Conservation (phyloP, 106 monocot species). For the Agapanthus africanus region DNA sequence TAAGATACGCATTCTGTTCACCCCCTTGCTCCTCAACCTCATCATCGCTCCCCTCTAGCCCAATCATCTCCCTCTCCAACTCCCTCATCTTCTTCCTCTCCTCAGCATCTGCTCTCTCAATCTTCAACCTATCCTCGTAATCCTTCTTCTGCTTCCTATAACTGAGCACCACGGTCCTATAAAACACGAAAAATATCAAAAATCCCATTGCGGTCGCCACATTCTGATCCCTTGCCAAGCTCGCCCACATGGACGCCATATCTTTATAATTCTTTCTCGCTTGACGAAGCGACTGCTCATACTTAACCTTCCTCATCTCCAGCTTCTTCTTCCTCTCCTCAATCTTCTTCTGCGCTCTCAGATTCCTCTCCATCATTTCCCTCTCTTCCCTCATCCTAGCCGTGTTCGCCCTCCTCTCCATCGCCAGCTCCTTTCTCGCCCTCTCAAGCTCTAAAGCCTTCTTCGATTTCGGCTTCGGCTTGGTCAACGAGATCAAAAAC, state of each 20-base stretch:
- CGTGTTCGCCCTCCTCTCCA: conserved; percentile 34
- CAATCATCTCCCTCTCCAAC: conserved; percentile 67
- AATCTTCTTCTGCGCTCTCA: conserved; percentile 45
- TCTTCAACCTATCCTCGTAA: conserved; percentile 79
- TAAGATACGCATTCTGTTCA: conserved; percentile 66
- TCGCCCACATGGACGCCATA: conserved; percentile 59
- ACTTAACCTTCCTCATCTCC: conserved; percentile 39
- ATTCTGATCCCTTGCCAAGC: conserved; percentile 51
- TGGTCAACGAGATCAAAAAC: conserved; percentile 18
- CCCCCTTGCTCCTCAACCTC: conserved; percentile 39
- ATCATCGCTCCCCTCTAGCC: conserved; percentile 39
- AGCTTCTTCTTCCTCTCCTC: conserved; percentile 48
- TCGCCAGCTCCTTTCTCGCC: conserved; percentile 42
- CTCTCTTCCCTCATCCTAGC: conserved; percentile 43
- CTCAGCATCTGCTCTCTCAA: conserved; percentile 77
- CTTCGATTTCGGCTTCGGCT: conserved; percentile 53
- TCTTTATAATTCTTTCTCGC: conserved; percentile 54
- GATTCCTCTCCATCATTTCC: conserved; percentile 44
- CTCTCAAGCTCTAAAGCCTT: conserved; percentile 50
- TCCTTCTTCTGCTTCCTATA: conserved; percentile 82
- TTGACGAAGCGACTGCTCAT: conserved; percentile 47
- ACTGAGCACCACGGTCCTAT: conserved; percentile 62
- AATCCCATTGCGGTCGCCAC: conserved; percentile 51
- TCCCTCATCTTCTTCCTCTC: conserved; percentile 73
- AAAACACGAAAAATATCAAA: conserved; percentile 61